A percentile compares a stretch with the other conserved stretches of the same genome.
These are phyloP conservation scores for Wilhelminamyces savonicus DNA, from an alignment of 805 yeast genomes.

Conservation along the genomic window DNA sequence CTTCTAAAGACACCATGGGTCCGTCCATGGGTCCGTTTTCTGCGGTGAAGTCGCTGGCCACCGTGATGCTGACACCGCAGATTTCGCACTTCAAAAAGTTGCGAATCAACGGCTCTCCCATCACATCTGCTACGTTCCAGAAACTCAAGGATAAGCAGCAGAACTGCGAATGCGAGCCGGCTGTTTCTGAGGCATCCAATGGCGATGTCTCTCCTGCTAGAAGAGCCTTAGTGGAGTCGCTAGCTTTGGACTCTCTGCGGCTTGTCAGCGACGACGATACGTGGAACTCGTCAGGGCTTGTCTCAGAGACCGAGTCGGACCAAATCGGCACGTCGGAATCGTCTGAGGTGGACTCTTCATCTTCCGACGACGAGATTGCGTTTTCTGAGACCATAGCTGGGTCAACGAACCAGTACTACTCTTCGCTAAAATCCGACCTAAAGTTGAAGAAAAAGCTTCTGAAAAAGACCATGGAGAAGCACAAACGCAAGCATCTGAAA, in stretches of 20 bases:
- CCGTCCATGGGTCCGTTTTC: constrained; percentile 5
- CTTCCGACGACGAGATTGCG: neutral
- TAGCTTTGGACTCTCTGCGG: constrained; percentile 6
- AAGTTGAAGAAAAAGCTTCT: constrained; percentile 3
- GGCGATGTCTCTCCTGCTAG: constrained; percentile 4
- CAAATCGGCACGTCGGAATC: constrained; percentile 1
- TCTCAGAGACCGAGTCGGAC: constrained; percentile 15
- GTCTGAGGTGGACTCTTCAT: constrained; percentile 4
- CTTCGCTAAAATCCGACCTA: constrained; percentile 6
- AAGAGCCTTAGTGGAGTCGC: no score
- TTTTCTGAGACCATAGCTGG: constrained; percentile 1
- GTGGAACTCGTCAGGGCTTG: constrained; percentile 20
- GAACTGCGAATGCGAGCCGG: neutral
- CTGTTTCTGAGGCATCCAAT: no score
- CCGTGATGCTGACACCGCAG: constrained; percentile 28
- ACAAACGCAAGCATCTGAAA: no score
- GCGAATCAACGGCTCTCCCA: constrained; percentile 33
- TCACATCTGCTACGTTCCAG: constrained; percentile 16
- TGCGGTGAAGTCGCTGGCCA: constrained; percentile 36
- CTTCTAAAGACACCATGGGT: constrained; percentile 2
- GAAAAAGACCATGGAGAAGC: neutral
- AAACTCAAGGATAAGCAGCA: neutral
- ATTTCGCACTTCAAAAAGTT: constrained; percentile 36
- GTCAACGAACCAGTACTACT: constrained; percentile 16
- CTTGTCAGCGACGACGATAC: constrained; percentile 11